phyloP scores from a whole-genome alignment of 176 grass and related monocot species.

The Zizania latifolia region DNA sequence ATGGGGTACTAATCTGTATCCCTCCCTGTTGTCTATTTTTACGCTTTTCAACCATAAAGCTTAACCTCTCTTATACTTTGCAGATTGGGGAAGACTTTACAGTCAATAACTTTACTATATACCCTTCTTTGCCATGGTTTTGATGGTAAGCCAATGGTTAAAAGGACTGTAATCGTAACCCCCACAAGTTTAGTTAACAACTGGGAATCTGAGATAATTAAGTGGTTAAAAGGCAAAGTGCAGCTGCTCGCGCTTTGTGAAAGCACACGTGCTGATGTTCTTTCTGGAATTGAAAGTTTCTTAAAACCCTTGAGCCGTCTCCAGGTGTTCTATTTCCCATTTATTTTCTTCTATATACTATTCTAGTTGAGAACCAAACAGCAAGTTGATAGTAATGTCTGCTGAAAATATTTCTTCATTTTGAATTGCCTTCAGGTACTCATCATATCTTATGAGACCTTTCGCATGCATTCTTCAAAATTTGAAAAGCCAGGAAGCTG shows the following conservation, averaged over 20 bases:
- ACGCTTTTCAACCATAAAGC: conserved; percentile 13
- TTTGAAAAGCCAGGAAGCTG: conserved; percentile 86
- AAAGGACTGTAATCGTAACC: conserved; percentile 75
- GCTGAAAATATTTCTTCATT: conserved; percentile 12
- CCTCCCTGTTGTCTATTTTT: not conserved
- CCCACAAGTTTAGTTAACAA: conserved; percentile 97
- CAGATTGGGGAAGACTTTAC: conserved; percentile 95
- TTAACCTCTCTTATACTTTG: conserved; percentile 22
- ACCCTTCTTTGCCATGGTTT: conserved; percentile 89
- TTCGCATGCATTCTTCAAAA: conserved; percentile 94
- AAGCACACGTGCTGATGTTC: conserved; percentile 84
- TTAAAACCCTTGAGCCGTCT: conserved; percentile 65
- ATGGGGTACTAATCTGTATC: conserved; percentile 71
- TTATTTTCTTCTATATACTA: not conserved
- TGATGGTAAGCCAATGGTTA: conserved; percentile 89
- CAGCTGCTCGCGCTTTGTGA: conserved; percentile 81
- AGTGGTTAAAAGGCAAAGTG: conserved; percentile 81
- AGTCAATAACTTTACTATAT: conserved; percentile 86
- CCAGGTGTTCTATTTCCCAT: conserved; percentile 52
- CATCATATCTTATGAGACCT: conserved; percentile 96
- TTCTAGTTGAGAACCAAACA: conserved; percentile 22
- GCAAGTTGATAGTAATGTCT: conserved; percentile 14
- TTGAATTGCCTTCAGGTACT: conserved; percentile 64
- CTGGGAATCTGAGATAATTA: conserved; percentile 92
- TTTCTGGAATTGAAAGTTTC: conserved; percentile 91